A percentile compares a stretch with the other conserved stretches of the same genome.
phyloP scores from a whole-genome alignment of 768 basidiomycete species.

The Termitomyces bulborhizus region DNA sequence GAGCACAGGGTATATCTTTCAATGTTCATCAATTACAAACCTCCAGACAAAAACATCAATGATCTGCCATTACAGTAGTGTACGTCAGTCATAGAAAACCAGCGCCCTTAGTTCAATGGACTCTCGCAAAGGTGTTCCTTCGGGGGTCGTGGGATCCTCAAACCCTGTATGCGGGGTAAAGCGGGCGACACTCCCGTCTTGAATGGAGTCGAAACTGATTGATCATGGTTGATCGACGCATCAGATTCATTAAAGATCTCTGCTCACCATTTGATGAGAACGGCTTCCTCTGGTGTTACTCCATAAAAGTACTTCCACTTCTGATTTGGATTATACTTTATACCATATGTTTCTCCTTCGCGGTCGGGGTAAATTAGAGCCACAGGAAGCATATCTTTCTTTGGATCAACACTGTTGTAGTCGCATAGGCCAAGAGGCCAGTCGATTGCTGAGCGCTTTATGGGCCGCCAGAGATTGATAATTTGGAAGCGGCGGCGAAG shows the following conservation, averaged over 20 bases:
- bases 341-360: constrained; percentile 46
- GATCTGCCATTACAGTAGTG: neutral
- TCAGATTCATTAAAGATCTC: neutral
- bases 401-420: constrained; percentile 34
- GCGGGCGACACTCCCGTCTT: constrained; percentile 35
- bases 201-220: constrained; percentile 31
- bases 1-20: neutral
- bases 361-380: constrained; percentile 41
- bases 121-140: constrained; percentile 36
- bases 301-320: constrained; percentile 46
- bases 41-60: neutral
- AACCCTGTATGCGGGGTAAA: constrained; percentile 52
- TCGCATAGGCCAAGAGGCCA: constrained; percentile 50
- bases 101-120: constrained; percentile 49
- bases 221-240: neutral
- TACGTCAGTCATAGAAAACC: constrained; percentile 40
- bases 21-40: neutral
- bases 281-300: constrained; percentile 41
- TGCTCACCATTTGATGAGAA: constrained; percentile 49
- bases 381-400: constrained; percentile 37
- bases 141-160: constrained; percentile 36
- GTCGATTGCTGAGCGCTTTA: constrained; percentile 38
- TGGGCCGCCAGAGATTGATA: constrained; percentile 58
- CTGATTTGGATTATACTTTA: constrained; percentile 39
- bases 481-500: constrained; percentile 48